phyloP scores from a whole-genome alignment of 441 rosid genomes.

The Pelargonium citronellum region DNA sequence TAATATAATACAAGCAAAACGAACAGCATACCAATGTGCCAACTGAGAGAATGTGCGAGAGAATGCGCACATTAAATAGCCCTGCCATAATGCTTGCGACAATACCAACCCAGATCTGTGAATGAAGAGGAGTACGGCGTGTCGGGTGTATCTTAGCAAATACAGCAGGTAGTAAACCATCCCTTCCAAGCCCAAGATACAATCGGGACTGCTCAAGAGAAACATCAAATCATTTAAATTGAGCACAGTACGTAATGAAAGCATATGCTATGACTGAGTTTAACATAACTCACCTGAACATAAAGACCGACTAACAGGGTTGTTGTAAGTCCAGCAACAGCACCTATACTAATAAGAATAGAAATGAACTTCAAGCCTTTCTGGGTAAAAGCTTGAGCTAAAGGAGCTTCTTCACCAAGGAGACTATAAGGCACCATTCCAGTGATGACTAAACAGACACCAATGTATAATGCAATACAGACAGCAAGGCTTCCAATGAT shows the following conservation, averaged over 20 bases:
- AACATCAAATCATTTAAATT: constrained; percentile 25
- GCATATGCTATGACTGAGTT: constrained; percentile 11
- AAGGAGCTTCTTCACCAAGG: constrained; percentile 86
- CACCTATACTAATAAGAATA: constrained; percentile 75
- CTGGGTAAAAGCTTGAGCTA: constrained; percentile 73
- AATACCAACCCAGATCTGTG: constrained; percentile 93
- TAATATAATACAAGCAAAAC: neutral
- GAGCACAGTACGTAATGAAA: constrained; percentile 15
- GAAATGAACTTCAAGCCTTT: constrained; percentile 84
- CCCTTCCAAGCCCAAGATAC: constrained; percentile 71
- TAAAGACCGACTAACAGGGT: constrained; percentile 81
- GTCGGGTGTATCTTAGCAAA: constrained; percentile 70
- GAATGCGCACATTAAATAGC: constrained; percentile 68
- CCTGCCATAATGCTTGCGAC: constrained; percentile 77
- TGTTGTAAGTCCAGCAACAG: constrained; percentile 95
- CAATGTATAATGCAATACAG: constrained; percentile 65
- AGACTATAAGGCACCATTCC: constrained; percentile 82
- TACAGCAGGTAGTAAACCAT: constrained; percentile 62
- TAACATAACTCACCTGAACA: constrained; percentile 57
- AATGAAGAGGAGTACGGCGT: constrained; percentile 77
- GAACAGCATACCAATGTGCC: constrained; percentile 72
- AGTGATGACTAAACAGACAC: constrained; percentile 82
- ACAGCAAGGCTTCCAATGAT: constrained; percentile 85
- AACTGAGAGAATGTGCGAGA: constrained; percentile 92
- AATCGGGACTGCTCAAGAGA: constrained; percentile 67